Evolutionary conservation across 345 rosid species (phyloP).

Genomic region (Cardiospermum halicacabum): DNA sequence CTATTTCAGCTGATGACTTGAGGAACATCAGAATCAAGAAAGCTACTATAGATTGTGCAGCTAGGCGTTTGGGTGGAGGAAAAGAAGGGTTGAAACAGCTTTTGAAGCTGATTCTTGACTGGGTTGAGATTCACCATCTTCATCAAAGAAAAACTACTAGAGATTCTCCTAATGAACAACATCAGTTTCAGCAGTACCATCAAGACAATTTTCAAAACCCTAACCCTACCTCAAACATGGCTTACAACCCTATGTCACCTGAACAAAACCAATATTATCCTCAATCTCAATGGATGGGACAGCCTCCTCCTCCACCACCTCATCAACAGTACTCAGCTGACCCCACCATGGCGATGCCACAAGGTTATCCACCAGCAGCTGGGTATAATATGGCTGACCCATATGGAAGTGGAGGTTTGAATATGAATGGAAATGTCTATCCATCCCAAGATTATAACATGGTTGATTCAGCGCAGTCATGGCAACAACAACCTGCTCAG

Average conservation of each 20-base stretch:
- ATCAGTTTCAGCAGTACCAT: constrained; percentile 26
- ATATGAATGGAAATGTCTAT: constrained; percentile 25
- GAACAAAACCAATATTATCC: constrained; percentile 41
- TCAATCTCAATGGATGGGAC: constrained; percentile 44
- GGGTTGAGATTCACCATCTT: constrained; percentile 92
- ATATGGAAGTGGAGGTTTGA: constrained; percentile 31
- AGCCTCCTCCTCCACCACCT: no score
- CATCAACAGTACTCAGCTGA: constrained; percentile 36
- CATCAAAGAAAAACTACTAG: constrained; percentile 46
- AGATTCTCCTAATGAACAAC: constrained; percentile 22
- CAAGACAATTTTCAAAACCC: constrained; percentile 46
- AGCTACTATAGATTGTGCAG: constrained; percentile 83
- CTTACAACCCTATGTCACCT: constrained; percentile 21
- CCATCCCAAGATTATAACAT: constrained; percentile 34
- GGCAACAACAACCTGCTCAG: constrained; percentile 46
- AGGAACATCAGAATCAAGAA: constrained; percentile 90
- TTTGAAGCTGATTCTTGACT: constrained; percentile 86
- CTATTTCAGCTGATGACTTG: constrained; percentile 85
- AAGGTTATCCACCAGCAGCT: constrained; percentile 32
- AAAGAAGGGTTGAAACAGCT: constrained; percentile 90
- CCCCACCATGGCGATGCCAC: constrained; percentile 18
- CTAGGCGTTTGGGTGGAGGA: constrained; percentile 86
- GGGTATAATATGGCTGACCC: constrained; percentile 43
- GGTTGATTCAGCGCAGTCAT: constrained; percentile 42
- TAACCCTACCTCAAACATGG: constrained; percentile 32